A percentile compares a stretch with the other conserved stretches of the same genome.
phyloP scores from a whole-genome alignment of 225 moss, liverwort and hornwort species.

The Pleurozium schreberi region DNA sequence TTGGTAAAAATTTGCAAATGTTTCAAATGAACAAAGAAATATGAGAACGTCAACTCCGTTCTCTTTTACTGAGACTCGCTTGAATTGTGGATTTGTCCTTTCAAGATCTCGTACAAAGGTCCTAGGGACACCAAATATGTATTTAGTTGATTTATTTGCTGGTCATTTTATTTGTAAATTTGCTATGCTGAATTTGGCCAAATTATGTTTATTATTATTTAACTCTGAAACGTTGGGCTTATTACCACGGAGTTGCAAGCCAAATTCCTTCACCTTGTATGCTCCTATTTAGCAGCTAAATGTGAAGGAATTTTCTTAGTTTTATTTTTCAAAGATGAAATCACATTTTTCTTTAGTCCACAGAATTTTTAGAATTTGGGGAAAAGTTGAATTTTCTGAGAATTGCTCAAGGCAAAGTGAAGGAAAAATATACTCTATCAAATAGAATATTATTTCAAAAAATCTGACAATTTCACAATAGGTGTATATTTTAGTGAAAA shows the following conservation, averaged over 20 bases:
- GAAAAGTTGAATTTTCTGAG: background rate
- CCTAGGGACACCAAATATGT: background rate
- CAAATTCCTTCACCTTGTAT: background rate
- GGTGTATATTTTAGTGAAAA: background rate
- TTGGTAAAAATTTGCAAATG: background rate
- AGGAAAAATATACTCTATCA: background rate
- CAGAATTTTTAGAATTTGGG: background rate
- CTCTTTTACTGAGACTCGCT: background rate
- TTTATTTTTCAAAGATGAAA: background rate
- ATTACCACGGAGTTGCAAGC: background rate
- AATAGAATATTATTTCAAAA: background rate
- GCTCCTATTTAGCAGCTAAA: background rate
- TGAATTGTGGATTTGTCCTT: background rate
- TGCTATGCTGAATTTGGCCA: too few relatives aligned
- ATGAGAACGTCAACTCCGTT: background rate
- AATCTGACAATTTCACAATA: background rate
- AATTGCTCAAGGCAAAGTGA: background rate
- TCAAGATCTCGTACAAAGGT: background rate
- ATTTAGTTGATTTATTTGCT: background rate
- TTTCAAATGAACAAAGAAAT: background rate
- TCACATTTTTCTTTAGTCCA: background rate
- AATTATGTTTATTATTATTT: background rate
- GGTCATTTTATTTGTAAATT: background rate
- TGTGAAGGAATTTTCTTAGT: too few relatives aligned
- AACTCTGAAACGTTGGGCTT: background rate